These are phyloP conservation scores for Fragilaria radians DNA, from an alignment of 108 stramenopile species.

Conservation along the genomic window DNA sequence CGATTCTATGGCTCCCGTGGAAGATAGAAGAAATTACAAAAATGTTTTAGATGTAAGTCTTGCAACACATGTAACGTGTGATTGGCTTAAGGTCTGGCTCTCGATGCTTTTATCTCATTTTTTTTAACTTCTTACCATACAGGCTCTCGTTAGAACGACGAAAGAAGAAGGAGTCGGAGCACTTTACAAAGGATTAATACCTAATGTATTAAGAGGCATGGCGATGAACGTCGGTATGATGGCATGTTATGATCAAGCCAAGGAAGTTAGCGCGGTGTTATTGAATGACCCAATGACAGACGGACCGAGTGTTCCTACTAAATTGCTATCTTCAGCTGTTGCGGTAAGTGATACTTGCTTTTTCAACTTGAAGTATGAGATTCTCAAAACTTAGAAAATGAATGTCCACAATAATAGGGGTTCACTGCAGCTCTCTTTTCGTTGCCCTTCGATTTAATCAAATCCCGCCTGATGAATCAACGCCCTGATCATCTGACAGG, in stretches of 20 bases:
- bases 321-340: slow-evolving; percentile 68
- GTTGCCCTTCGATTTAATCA: slow-evolving; percentile 97
- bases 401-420: slow-evolving; percentile 38
- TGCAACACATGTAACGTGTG: not conserved
- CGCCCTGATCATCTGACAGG: slow-evolving; percentile 75
- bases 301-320: slow-evolving; percentile 77
- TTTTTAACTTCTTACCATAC: too few species aligned
- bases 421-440: slow-evolving; percentile 94
- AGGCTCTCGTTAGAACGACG: slow-evolving; percentile 84
- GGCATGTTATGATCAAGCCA: slow-evolving; percentile 98
- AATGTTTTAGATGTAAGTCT: slow-evolving; percentile 89
- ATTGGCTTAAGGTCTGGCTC: not conserved
- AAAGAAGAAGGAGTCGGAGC: slow-evolving; percentile 91
- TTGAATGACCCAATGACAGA: slow-evolving; percentile 76
- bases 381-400: not conserved
- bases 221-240: slow-evolving; percentile 99
- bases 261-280: slow-evolving; percentile 70
- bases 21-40: slow-evolving; percentile 92
- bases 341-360: slow-evolving; percentile 30
- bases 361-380: slow-evolving; percentile 1
- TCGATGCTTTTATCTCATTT: too few species aligned
- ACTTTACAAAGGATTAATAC: slow-evolving; percentile 91
- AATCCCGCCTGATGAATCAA: slow-evolving; percentile 92
- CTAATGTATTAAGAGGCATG: slow-evolving; percentile 97
- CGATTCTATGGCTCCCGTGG: slow-evolving; percentile 89